Evolutionary conservation across 768 basidiomycete species (phyloP).

Genomic region (Russula sp.): DNA sequence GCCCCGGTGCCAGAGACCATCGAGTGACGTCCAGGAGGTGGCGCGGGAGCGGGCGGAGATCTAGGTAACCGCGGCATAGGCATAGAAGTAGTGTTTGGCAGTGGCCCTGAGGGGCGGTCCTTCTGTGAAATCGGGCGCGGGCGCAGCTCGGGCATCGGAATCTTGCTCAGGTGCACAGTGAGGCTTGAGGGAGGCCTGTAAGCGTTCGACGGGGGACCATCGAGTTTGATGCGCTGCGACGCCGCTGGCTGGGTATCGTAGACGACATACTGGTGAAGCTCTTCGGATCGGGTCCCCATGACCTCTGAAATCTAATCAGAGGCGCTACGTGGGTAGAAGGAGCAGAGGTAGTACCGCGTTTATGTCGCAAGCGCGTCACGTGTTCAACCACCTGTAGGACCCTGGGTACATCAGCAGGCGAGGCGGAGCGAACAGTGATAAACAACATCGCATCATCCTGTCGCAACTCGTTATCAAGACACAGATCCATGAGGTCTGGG

Average conservation of each 20-base stretch:
- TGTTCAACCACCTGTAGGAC: slow-evolving; percentile 78
- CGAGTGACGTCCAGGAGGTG: not conserved
- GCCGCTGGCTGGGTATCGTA: slow-evolving; percentile 49
- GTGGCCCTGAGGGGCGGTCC: not conserved
- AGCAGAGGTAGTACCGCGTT: slow-evolving; percentile 44
- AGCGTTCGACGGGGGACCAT: slow-evolving; percentile 36
- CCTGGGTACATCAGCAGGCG: slow-evolving; percentile 61
- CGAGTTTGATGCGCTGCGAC: slow-evolving; percentile 62
- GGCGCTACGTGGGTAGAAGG: not conserved
- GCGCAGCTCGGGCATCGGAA: slow-evolving; percentile 77
- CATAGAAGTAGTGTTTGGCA: not conserved
- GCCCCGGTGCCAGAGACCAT: not conserved
- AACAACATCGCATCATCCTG: slow-evolving; percentile 81
- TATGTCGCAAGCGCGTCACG: slow-evolving; percentile 69
- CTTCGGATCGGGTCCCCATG: slow-evolving; percentile 43
- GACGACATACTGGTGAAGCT: slow-evolving; percentile 70
- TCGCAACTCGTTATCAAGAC: not conserved
- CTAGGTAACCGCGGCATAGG: not conserved
- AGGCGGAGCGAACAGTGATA: slow-evolving; percentile 62
- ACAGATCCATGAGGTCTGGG: too few relatives aligned
- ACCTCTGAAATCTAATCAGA: not conserved
- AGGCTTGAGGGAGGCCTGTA: slow-evolving; percentile 67
- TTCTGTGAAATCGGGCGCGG: slow-evolving; percentile 40
- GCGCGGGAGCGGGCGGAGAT: not conserved
- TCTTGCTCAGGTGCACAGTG: slow-evolving; percentile 76